Conservation (phyloP, 2,329 filamentous ascomycete genomes). For the Talaromyces sp. region DNA sequence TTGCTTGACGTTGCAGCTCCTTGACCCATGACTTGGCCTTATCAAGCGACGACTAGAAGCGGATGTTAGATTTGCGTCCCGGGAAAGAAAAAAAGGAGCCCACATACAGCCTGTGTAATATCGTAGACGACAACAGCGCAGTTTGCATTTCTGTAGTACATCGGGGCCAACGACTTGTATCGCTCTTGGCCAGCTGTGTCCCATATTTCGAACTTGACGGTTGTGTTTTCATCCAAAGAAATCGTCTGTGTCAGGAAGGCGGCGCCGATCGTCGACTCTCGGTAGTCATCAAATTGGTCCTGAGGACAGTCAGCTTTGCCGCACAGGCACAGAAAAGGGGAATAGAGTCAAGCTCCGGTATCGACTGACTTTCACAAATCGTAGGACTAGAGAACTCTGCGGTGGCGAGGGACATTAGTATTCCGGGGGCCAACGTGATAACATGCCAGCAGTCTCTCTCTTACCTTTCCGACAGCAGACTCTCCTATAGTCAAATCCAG, state of each 20-base stretch:
- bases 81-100: neutral
- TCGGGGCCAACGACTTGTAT: slow-evolving; percentile 97
- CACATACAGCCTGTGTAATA: slow-evolving; percentile 92
- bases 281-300: slow-evolving; percentile 99
- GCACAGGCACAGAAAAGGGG: neutral
- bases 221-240: slow-evolving; percentile 94
- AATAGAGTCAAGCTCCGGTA: neutral
- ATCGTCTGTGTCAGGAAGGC: slow-evolving; percentile 99
- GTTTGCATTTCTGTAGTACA: slow-evolving; percentile 99
- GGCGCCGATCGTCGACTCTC: slow-evolving; percentile 96
- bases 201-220: slow-evolving; percentile 99
- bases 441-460: neutral
- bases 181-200: slow-evolving; percentile 97
- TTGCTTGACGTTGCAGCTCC: slow-evolving; percentile 95
- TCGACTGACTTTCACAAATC: slow-evolving; percentile 87
- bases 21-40: slow-evolving; percentile 99
- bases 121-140: slow-evolving; percentile 99
- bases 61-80: slow-evolving; percentile 9
- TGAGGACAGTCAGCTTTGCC: slow-evolving; percentile 34
- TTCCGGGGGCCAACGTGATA: neutral
- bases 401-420: slow-evolving; percentile 9
- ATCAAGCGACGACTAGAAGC: slow-evolving; percentile 77
- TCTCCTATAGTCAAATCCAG: slow-evolving; percentile 59
- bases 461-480: slow-evolving; percentile 96
- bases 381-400: slow-evolving; percentile 91